Conservation (phyloP, 75 land plant species). For the Adiantum capillusveneris region DNA sequence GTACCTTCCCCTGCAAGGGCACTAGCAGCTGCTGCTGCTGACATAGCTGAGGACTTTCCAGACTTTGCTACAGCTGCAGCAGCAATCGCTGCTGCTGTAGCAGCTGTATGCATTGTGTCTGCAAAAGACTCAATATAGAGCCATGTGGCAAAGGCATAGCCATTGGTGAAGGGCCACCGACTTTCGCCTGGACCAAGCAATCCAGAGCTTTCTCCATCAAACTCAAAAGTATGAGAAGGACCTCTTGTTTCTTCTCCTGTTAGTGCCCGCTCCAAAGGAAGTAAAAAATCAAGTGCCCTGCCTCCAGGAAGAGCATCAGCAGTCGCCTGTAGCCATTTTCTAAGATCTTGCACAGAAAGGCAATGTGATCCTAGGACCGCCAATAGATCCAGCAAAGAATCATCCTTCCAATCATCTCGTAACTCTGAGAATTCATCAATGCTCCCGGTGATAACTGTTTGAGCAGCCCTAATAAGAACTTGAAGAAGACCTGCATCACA, state of each 20-base stretch:
- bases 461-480: slow-evolving; percentile 68
- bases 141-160: slow-evolving; percentile 99
- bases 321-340: slow-evolving; percentile 61
- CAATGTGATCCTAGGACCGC: slow-evolving; percentile 77
- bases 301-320: slow-evolving; percentile 36
- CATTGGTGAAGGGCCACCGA: slow-evolving; percentile 93
- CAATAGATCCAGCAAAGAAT: slow-evolving; percentile 56
- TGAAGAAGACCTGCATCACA: slow-evolving; percentile 69
- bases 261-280: slow-evolving; percentile 78
- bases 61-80: slow-evolving; percentile 90
- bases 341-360: slow-evolving; percentile 59
- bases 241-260: slow-evolving; percentile 73
- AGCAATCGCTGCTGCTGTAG: slow-evolving; percentile 98
- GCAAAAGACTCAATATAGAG: slow-evolving; percentile 95
- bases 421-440: slow-evolving; percentile 14
- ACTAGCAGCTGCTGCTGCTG: slow-evolving; percentile 99
- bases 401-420: slow-evolving; percentile 51
- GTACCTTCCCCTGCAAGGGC: slow-evolving; percentile 98
- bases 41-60: slow-evolving; percentile 91
- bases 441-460: slow-evolving; percentile 42
- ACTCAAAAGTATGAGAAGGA: slow-evolving; percentile 88
- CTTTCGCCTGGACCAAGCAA: slow-evolving; percentile 95
- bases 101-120: slow-evolving; percentile 79
- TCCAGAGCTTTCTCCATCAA: slow-evolving; percentile 99
- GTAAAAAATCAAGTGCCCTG: slow-evolving; percentile 57